phyloP scores from a whole-genome alignment of 163 green algal genomes.

The Scenedesmus sp. region DNA sequence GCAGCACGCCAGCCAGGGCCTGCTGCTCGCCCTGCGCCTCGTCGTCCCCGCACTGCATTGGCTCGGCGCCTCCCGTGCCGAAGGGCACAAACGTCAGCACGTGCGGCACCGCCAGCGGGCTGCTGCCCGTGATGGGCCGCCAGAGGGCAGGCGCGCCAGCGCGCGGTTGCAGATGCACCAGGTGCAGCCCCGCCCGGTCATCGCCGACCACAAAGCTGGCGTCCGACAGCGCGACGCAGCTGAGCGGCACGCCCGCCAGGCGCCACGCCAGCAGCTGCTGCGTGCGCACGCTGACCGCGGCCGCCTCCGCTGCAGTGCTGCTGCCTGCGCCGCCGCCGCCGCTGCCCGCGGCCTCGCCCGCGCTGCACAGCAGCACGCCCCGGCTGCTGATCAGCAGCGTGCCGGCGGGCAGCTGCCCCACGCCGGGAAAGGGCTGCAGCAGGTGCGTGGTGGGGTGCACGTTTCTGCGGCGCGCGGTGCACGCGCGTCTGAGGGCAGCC shows the following conservation, averaged over 20 bases:
- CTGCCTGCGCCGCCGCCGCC: neutral
- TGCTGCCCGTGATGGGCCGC: neutral
- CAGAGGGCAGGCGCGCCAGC: neutral
- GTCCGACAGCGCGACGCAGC: constrained; percentile 13
- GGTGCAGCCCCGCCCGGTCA: constrained; percentile 19
- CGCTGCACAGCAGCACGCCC: constrained; percentile 14
- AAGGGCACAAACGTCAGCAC: constrained; percentile 19
- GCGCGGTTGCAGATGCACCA: neutral
- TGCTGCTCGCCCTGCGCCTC: neutral
- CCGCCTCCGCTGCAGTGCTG: constrained; percentile 14
- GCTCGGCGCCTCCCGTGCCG: neutral
- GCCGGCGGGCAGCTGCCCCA: neutral
- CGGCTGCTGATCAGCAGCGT: constrained; percentile 24
- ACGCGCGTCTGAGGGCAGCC: neutral
- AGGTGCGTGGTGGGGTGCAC: constrained; percentile 35
- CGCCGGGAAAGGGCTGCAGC: constrained; percentile 14
- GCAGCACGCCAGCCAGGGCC: constrained; percentile 9
- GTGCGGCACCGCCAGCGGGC: neutral
- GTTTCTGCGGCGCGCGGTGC: constrained; percentile 20
- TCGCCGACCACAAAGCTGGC: constrained; percentile 6
- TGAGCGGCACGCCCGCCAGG: constrained; percentile 21
- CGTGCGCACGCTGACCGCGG: neutral
- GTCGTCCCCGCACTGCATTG: neutral
- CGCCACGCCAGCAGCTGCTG: constrained; percentile 26
- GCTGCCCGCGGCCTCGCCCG: neutral